Percentiles rank a stretch among this genome's conserved stretches.
Evolutionary conservation across 2,329 filamentous ascomycete species (phyloP).

Genomic region (Epichloe aotearoae): DNA sequence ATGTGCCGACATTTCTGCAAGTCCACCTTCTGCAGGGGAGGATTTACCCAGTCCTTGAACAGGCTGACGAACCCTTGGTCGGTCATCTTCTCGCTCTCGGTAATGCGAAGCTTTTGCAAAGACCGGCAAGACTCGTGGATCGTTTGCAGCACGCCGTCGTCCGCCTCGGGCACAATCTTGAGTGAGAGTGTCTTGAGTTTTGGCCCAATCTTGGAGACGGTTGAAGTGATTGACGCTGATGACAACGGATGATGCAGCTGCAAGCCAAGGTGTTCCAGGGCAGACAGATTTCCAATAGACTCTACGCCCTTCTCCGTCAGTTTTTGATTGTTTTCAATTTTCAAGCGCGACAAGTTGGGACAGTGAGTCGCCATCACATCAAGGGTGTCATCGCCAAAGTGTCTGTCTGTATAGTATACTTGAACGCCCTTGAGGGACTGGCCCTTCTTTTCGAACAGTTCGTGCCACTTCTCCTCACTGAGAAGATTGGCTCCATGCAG

Average conservation of each 20-base stretch:
- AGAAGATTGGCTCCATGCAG: slow-evolving; percentile 78
- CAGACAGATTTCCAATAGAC: slow-evolving; percentile 46
- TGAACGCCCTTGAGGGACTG: slow-evolving; percentile 52
- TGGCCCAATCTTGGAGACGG: slow-evolving; percentile 50
- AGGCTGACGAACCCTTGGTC: slow-evolving; percentile 61
- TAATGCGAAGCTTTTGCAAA: slow-evolving; percentile 68
- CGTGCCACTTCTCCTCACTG: slow-evolving; percentile 60
- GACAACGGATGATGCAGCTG: slow-evolving; percentile 47
- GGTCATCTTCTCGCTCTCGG: slow-evolving; percentile 60
- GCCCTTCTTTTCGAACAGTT: slow-evolving; percentile 55
- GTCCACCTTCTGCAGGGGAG: slow-evolving; percentile 56
- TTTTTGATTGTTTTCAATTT: slow-evolving; percentile 68
- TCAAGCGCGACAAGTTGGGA: slow-evolving; percentile 58
- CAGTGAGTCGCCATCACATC: slow-evolving; percentile 49
- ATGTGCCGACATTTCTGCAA: slow-evolving; percentile 66
- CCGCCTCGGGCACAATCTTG: slow-evolving; percentile 49
- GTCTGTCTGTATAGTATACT: slow-evolving; percentile 71
- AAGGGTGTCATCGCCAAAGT: slow-evolving; percentile 62
- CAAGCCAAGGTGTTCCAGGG: slow-evolving; percentile 64
- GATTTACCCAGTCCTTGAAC: slow-evolving; percentile 66
- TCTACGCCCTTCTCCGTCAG: slow-evolving; percentile 53
- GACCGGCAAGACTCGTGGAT: slow-evolving; percentile 57
- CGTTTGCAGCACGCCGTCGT: slow-evolving; percentile 55
- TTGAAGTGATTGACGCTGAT: slow-evolving; percentile 41
- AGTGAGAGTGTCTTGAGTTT: slow-evolving; percentile 68